Percentiles rank a stretch among this genome's conserved stretches.
Conservation (phyloP, 2,329 filamentous ascomycete species). For the Penicillium brevicompactum region DNA sequence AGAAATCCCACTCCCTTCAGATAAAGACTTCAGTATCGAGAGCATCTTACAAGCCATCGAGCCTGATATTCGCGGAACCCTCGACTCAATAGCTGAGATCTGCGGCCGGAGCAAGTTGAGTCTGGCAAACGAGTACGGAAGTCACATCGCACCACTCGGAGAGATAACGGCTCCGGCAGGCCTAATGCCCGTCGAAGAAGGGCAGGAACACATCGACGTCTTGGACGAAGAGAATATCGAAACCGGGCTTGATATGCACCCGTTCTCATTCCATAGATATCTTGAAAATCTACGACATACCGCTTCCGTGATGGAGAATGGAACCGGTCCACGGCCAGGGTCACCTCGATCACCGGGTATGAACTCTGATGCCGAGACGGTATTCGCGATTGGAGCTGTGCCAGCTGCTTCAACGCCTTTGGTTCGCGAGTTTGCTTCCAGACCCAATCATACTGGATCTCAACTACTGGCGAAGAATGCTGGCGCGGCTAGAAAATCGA, state of each 20-base stretch:
- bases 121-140: constrained; percentile 63
- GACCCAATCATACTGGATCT: constrained; percentile 29
- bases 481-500: constrained; percentile 12
- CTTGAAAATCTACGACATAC: constrained; percentile 37
- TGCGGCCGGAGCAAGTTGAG: constrained; percentile 63
- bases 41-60: constrained; percentile 59
- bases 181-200: constrained; percentile 48
- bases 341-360: constrained; percentile 10
- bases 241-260: constrained; percentile 33
- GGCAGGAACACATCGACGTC: constrained; percentile 36
- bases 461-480: constrained; percentile 31
- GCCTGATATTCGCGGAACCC: constrained; percentile 58
- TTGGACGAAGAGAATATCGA: constrained; percentile 44
- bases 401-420: constrained; percentile 7
- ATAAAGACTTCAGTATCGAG: constrained; percentile 58
- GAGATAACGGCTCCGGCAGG: constrained; percentile 52
- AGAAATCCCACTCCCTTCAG: constrained; percentile 46
- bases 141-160: constrained; percentile 63
- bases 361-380: background rate
- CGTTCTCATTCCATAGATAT: constrained; percentile 41
- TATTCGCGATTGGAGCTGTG: constrained; percentile 2
- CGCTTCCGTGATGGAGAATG: constrained; percentile 17
- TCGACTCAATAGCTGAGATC: constrained; percentile 65
- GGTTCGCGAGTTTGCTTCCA: constrained; percentile 32
- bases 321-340: constrained; percentile 11